Conservation (phyloP, 805 yeast genomes). For the Danielozyma ontarioensis region DNA sequence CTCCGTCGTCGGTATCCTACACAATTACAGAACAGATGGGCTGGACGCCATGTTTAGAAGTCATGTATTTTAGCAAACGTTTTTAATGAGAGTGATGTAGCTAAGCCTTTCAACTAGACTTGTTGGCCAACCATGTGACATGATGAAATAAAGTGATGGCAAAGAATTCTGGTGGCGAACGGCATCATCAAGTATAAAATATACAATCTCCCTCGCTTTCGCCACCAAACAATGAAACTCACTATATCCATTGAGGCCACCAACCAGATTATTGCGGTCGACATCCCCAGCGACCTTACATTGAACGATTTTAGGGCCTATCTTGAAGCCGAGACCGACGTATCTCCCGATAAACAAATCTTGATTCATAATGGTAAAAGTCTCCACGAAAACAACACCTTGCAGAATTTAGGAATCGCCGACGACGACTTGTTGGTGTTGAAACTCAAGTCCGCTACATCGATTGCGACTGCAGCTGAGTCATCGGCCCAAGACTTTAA, state of each 20-base stretch:
- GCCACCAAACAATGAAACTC: constrained; percentile 9
- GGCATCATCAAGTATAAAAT: no score
- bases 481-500: constrained; percentile 1
- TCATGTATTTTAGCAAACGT: no score
- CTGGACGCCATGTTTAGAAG: no score
- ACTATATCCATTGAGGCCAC: constrained; percentile 14
- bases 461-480: no score
- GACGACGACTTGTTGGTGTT: constrained; percentile 57
- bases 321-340: constrained; percentile 62
- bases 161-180: no score
- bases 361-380: constrained; percentile 43
- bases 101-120: no score
- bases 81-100: no score
- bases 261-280: constrained; percentile 40
- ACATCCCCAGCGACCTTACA: constrained; percentile 59
- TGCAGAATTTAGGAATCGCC: constrained; percentile 44
- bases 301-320: constrained; percentile 69
- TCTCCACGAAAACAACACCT: constrained; percentile 30
- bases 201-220: no score
- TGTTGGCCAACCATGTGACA: no score
- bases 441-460: constrained; percentile 10
- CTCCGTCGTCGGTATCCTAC: no score
- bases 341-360: constrained; percentile 43
- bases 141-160: no score
- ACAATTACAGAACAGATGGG: no score